Evolutionary conservation across 352 stramenopile species (phyloP).

Genomic region (Elongisporangium senticosum): DNA sequence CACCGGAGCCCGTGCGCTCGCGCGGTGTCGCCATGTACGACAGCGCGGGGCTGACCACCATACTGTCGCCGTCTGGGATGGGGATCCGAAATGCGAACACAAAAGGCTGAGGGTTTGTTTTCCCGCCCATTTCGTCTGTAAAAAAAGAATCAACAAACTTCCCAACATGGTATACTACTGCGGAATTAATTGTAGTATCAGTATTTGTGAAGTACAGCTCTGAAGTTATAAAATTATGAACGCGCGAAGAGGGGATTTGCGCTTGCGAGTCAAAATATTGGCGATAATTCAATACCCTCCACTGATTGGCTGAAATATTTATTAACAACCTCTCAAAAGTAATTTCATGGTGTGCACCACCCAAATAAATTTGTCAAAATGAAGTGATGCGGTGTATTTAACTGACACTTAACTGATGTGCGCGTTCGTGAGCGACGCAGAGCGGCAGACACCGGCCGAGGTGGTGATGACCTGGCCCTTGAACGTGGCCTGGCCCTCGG

Average conservation of each 20-base stretch:
- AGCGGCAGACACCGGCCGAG: slow-evolving; percentile 49
- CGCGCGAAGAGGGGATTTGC: background rate
- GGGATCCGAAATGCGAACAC: slow-evolving; percentile 2
- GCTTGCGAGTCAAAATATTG: background rate
- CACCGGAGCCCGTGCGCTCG: background rate
- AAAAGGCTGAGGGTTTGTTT: slow-evolving; percentile 1
- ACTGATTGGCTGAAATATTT: background rate
- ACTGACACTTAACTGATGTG: slow-evolving; percentile 57
- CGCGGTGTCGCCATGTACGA: slow-evolving; percentile 3
- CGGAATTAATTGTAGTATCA: background rate
- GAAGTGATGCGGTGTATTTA: background rate
- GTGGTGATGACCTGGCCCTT: slow-evolving; percentile 74
- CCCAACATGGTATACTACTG: background rate
- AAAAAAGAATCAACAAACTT: background rate
- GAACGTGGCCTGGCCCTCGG: slow-evolving; percentile 65
- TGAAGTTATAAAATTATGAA: background rate
- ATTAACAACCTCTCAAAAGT: no score
- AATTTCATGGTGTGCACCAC: no score
- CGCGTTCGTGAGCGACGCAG: slow-evolving; percentile 54
- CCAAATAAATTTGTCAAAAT: no score
- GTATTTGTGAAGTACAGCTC: background rate
- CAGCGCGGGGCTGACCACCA: background rate
- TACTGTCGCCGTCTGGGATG: background rate
- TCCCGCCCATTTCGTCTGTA: background rate
- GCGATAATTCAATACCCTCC: no score